Base-by-base conservation (phyloP, 768 basidiomycete species). In the Termitomyces sp. region DNA sequence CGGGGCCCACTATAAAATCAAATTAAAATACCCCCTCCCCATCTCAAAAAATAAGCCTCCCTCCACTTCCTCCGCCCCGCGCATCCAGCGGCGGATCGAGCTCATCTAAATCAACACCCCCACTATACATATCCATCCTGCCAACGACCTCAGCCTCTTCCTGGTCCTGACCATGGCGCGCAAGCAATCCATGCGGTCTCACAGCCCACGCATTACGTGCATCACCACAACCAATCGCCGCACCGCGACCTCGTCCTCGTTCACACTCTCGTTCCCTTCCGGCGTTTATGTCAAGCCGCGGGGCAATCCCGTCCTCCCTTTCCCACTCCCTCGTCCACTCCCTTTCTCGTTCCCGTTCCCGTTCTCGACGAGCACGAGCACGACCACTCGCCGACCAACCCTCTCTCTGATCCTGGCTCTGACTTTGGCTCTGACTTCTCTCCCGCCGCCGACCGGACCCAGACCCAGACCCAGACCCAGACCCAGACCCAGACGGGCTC, bases 111-210 rank as follows among this genome's bases (percentile, higher is more conserved):
- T 58, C 52, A 13, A 33, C 49, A 18, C 46, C 41, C 37, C 52
- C 63, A 18, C 50, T 55, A 55, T 65, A 63, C 20, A 66, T 47
- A 30, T 66, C 65, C 63, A 66, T 56, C 50, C 61, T 36, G 16
- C 66, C 66, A 41, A 66, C 63, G 5, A 66, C 54, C 61, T 66
- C 66, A 36, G 63, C 58, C 11, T 65, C 56, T 57, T 66, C 66
- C n/a, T 66, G 61, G 39, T 41, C 39, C 18, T 30, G 61, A 64
- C 60, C 56, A 39, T 61, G 60, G 13, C 63, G 44, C 1, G 57
- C 44, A n/a, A 58, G 49, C 31, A 36, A 6, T 13, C 33, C 34
- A 4, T 36, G 60, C 9, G 53, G 48, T 15, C 58, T 22, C 11
- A 33, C 41, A 16, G 1, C 16, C 60, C 50, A 54, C 6, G 20